Evolutionary conservation across 2,329 filamentous ascomycete genomes (phyloP).

Genomic region (Mariannaea sp.): DNA sequence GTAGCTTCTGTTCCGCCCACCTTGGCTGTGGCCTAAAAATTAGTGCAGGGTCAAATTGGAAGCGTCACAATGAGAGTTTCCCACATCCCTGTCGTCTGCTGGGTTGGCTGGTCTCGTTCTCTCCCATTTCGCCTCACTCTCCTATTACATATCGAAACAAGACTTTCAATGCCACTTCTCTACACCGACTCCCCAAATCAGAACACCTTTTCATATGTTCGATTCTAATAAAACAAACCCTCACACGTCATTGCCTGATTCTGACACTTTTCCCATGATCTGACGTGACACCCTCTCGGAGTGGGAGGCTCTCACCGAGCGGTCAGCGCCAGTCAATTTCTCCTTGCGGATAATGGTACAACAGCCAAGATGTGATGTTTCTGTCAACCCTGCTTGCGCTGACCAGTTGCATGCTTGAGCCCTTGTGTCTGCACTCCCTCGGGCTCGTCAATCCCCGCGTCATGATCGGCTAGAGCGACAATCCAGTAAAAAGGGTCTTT

Average conservation of each 20-base stretch:
- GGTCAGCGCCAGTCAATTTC: conserved; percentile 26
- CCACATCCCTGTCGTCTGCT: conserved; percentile 14
- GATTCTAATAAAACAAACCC: conserved; percentile 25
- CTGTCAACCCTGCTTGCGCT: conserved; percentile 3
- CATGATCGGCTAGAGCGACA: conserved; percentile 33
- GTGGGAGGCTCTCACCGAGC: conserved; percentile 19
- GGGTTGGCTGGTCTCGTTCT: not conserved
- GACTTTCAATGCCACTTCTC: conserved; percentile 4
- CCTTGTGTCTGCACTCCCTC: conserved; percentile 20
- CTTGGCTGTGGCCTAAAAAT: conserved; percentile 5
- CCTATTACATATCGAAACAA: conserved; percentile 16
- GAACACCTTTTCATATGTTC: conserved; percentile 12
- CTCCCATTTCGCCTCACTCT: not conserved
- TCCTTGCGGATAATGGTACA: conserved; percentile 17
- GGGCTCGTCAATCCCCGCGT: conserved; percentile 19
- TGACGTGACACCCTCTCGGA: conserved; percentile 12
- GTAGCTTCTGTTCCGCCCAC: conserved; percentile 11
- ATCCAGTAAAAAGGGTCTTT: conserved; percentile 16
- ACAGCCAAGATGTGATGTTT: conserved; percentile 27
- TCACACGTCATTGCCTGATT: conserved; percentile 29
- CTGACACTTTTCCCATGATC: conserved; percentile 17
- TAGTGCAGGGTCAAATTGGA: conserved; percentile 14
- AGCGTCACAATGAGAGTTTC: conserved; percentile 12
- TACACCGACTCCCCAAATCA: conserved; percentile 23
- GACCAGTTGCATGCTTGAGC: conserved; percentile 6